Evolutionary conservation across 2,329 filamentous ascomycete genomes (phyloP).

Genomic region (Hansfordia pulvinata): DNA sequence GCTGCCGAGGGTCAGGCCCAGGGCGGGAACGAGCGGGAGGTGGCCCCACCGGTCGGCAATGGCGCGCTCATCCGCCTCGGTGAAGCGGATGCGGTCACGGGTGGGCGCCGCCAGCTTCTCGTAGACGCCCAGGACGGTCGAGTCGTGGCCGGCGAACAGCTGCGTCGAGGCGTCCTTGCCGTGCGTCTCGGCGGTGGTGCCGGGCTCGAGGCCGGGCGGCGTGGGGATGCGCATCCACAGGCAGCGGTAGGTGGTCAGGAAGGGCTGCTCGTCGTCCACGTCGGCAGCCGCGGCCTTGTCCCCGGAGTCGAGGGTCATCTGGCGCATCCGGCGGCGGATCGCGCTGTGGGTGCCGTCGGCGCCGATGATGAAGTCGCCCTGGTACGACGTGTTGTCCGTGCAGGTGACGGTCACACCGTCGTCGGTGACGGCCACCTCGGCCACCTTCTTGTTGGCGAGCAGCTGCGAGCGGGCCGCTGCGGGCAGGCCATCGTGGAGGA

Average conservation of each 20-base stretch:
- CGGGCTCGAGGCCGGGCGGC: conserved; percentile 6
- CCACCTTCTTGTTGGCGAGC: conserved; percentile 12
- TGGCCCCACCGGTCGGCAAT: conserved; percentile 14
- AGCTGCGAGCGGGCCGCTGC: conserved; percentile 12
- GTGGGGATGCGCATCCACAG: conserved; percentile 20
- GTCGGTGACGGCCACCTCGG: conserved; percentile 7
- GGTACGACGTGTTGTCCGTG: conserved; percentile 17
- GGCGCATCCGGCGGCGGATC: conserved; percentile 19
- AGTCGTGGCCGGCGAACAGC: conserved; percentile 14
- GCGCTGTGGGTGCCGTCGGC: conserved; percentile 28
- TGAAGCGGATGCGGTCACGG: conserved; percentile 11
- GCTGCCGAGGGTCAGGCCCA: conserved; percentile 14
- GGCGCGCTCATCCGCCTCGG: conserved; percentile 11
- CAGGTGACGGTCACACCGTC: conserved; percentile 16
- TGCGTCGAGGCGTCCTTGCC: conserved; percentile 12
- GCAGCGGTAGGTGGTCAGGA: conserved; percentile 15
- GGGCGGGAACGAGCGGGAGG: conserved; percentile 7
- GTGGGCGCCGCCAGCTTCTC: conserved; percentile 15
- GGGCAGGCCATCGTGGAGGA: conserved; percentile 17
- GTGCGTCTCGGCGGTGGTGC: conserved; percentile 17
- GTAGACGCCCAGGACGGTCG: conserved; percentile 19
- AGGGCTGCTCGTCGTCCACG: conserved; percentile 16
- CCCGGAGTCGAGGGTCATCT: conserved; percentile 10
- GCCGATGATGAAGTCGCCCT: conserved; percentile 23
- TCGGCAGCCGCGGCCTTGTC: conserved; percentile 1